Evolutionary conservation across 768 basidiomycete species (phyloP), one percentile per base, ranked within the genome.

Genomic region (Chlorophyllum brunneum): DNA sequence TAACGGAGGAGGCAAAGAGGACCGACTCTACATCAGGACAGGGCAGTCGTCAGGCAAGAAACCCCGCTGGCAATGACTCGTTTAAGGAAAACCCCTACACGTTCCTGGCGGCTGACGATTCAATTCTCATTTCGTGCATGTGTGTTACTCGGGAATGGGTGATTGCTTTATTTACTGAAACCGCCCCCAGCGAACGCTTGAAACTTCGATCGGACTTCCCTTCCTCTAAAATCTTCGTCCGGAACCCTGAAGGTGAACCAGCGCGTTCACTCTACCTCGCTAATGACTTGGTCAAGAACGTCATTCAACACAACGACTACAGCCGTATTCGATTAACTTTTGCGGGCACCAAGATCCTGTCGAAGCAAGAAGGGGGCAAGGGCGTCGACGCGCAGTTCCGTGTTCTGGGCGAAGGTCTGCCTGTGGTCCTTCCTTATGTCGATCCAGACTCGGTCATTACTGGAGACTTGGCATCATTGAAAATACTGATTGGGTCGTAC

Each of bases 31-130:
- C 37, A 27, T 46, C 23, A 4, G n/a, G 34, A 34, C 56, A 52
- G 48, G 24, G 50, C 62, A 52, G 48, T 60, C 48, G 57, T 45
- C 40, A 64, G 65, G 39, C 53, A 46, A 2, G 45, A 61, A 42
- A 46, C 59, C 9, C 43, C 8, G 18, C 16, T 31, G 65, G 63
- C 26, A 67, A 66, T 51, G 67, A 72, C 13, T 67, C 68, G 10
- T 94, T 88, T 76, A 93, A 87, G 63, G 95, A 98, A 66, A 91
- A 90, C 65, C 94, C 95, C 1, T 97, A 88, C 65, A 92, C 88
- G 0, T 94, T 87, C 70, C 69, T 98, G 26, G 63, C 80, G 1
- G 74, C 82, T 2, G 72, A 83, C 53, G 86, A 97, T 61, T 83
- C 83, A 4, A 78, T 85, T 47, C 72, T 98, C 38, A 61, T 72